Evolutionary conservation across 2,329 filamentous ascomycete species (phyloP), one percentile per base, ranked within the genome.

Genomic region (Trichoderma arundinaceum): DNA sequence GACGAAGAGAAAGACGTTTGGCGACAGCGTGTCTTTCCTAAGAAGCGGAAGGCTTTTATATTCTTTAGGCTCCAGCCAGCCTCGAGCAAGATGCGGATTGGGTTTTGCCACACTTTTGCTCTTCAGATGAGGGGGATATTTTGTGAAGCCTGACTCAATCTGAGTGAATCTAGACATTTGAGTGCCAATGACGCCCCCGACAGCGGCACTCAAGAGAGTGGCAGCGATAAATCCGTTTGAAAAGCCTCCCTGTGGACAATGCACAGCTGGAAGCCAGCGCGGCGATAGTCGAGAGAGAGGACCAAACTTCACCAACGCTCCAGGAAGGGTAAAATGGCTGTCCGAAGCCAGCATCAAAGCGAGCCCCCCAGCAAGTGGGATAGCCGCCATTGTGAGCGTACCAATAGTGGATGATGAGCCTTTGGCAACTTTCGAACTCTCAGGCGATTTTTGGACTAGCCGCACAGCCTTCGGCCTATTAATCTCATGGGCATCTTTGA

Each of bases 1-100:
- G 6, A 77, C 74, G 10, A 84, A 77, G 22, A 78, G 78, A 72
- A 80, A 84, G 5, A 82, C 79, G 53, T 79, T 77, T 4, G 81
- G 80, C 1, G 80, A 75, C 12, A 83, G 65, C 7, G 76, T 66
- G 7, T 72, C 72, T 68, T 82, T 82, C 35, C 73, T 71, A 5
- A 71, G 69, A 1, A 87, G 75, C 0, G 81, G 80, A 13, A 87
- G 77, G 4, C n/a, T 33, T 33, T 58, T 58, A 35, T 58, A 58
- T 4, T 74, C 72, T 61, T 53, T 58, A 9, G 54, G 54, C 10
- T 58, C 54, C n/a, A 58, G 4, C 54, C 54, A 58, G 39, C 54
- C 54, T 46, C 39, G 28, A 17, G 54, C 54, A 9, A 58, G 54
- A n/a, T 58, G 41, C 17, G 39, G 54, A 12, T 58, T 58, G n/a